phyloP scores from a whole-genome alignment of 305 asterid species.

The Andrographis paniculata region DNA sequence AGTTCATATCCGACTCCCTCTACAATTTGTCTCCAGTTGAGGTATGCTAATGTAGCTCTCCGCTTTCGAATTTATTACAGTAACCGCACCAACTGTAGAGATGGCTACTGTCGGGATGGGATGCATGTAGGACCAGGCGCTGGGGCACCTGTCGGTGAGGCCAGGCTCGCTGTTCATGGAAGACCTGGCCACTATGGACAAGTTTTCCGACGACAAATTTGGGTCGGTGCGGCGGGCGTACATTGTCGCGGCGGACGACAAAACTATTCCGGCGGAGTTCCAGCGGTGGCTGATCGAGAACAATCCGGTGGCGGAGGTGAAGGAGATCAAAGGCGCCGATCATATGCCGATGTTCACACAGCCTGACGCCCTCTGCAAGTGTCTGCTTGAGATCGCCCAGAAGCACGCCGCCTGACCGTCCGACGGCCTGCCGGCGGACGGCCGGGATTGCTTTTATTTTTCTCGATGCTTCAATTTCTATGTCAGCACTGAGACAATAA shows the following conservation, averaged over 20 bases:
- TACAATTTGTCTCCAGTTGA: conserved; percentile 42
- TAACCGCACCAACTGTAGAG: no score
- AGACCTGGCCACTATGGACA: conserved; percentile 30
- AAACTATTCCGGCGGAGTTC: conserved; percentile 31
- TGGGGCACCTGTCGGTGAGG: conserved; percentile 38
- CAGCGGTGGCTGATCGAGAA: conserved; percentile 50
- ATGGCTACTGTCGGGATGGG: conserved; percentile 37
- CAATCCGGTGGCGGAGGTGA: conserved; percentile 46
- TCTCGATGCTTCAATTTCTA: no score
- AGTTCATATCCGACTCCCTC: conserved; percentile 42
- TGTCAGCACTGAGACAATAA: no score
- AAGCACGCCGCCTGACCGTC: conserved; percentile 6
- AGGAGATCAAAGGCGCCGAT: conserved; percentile 50
- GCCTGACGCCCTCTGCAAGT: conserved; percentile 37
- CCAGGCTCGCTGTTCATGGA: conserved; percentile 46
- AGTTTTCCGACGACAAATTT: conserved; percentile 23
- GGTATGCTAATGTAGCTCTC: no score
- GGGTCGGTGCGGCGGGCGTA: conserved; percentile 51
- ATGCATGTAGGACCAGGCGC: conserved; percentile 32
- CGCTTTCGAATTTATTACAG: no score
- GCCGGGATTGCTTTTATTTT: no score
- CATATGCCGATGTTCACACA: conserved; percentile 56
- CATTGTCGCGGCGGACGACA: conserved; percentile 42
- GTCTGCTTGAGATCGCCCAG: conserved; percentile 29
- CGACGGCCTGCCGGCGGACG: no score